Evolutionary conservation across 495 filamentous ascomycete species (phyloP), one percentile per base, ranked within the genome.

Genomic region (Amniculicola lignicola): DNA sequence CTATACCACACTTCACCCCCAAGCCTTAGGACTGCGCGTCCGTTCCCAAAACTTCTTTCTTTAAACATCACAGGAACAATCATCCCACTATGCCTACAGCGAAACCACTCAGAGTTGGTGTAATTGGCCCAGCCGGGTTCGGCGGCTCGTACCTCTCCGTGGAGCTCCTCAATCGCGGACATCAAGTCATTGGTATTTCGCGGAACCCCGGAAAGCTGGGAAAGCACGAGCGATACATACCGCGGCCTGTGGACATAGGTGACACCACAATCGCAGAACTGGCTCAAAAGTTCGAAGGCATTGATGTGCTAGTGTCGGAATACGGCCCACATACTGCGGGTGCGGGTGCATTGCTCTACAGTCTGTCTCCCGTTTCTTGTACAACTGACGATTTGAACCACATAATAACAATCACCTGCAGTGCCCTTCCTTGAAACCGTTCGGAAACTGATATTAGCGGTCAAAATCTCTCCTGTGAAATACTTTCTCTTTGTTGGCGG

Each of bases 401-500:
- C 25, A 15, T 31, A 42, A 23, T 54, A 27, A 47, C 50, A 10
- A 27, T n/a, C 29, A 7, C 29, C 14, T 15, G 23, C 23, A 65
- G 65, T 58, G 51, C 50, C 57, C 10, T 68, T 61, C 53, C 14
- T 68, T 41, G 66, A 68, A 36, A 54, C 57, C 16, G 45, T 51
- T 15, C 66, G 66, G 38, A 63, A 62, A 31, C 53, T 68, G 15
- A 38, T 66, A 19, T 41, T 68, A n/a, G 66, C 66, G 11, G 57
- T 52, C 18, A 68, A 66, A 46, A 10, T 15, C 16, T 54, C 65
- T 11, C 50, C 49, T 22, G 55, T 64, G 15, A 28, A 52, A 36
- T 64, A 68, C 57, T 60, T 66, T 53, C 38, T 68, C 44, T 54
- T 59, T 24, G 56, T 68, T 12, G 66, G 66, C 21, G 66, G 66